These are phyloP conservation scores for Decorospora gaudefroyi DNA, from an alignment of 2,329 filamentous ascomycete species.

Conservation along the genomic window DNA sequence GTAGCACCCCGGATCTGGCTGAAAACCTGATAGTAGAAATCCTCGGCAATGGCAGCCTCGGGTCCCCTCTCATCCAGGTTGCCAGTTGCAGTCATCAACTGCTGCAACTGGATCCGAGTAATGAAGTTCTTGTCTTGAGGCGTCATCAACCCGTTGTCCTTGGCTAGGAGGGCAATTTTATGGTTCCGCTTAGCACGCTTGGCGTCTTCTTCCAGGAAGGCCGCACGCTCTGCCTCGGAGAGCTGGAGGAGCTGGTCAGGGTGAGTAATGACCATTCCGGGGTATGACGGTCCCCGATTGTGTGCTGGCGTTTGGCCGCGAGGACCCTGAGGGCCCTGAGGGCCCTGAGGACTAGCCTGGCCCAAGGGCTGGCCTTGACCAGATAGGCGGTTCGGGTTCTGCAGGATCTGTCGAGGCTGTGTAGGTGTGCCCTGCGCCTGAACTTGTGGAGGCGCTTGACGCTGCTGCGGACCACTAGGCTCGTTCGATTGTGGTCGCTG, in stretches of 20 bases:
- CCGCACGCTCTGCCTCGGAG: constrained; percentile 80
- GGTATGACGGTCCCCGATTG: constrained; percentile 56
- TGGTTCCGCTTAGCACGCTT: constrained; percentile 96
- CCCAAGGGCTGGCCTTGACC: constrained; percentile 49
- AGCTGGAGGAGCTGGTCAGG: constrained; percentile 76
- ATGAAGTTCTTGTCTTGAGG: constrained; percentile 99
- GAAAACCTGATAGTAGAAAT: constrained; percentile 99
- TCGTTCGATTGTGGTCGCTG: constrained; percentile 35
- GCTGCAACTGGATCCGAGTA: constrained; percentile 94
- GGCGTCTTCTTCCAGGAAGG: constrained; percentile 86
- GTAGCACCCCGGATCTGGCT: constrained; percentile 90
- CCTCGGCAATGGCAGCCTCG: constrained; percentile 82
- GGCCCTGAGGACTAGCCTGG: constrained; percentile 30
- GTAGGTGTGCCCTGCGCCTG: constrained; percentile 49
- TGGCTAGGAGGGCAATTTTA: constrained; percentile 92
- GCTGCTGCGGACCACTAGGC: constrained; percentile 29
- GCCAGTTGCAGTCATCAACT: constrained; percentile 89
- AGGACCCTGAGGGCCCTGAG: constrained; percentile 33
- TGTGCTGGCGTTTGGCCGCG: constrained; percentile 44
- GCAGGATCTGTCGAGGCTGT: constrained; percentile 72
- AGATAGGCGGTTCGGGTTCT: constrained; percentile 71
- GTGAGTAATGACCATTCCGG: constrained; percentile 63
- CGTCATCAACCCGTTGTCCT: constrained; percentile 97
- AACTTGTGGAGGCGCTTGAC: constrained; percentile 37
- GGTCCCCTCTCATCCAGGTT: constrained; percentile 78